phyloP scores from a whole-genome alignment of 164 flowering plant species.

The Taxillus chinensis region DNA sequence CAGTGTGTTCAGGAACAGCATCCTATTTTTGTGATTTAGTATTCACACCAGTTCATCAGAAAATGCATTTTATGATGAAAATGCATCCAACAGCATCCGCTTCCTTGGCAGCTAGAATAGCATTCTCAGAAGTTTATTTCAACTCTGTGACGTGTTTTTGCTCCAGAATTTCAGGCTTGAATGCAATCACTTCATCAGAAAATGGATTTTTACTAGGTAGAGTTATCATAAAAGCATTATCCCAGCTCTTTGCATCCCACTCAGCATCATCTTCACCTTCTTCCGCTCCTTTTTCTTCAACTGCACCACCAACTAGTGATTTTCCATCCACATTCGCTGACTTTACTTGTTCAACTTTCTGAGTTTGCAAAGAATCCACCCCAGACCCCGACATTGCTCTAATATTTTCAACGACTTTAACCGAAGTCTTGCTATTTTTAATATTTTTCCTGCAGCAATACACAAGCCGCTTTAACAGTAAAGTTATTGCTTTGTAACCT shows the following conservation, averaged over 20 bases:
- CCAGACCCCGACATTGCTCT: constrained; percentile 19
- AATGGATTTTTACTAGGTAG: constrained; percentile 60
- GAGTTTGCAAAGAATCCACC: constrained; percentile 26
- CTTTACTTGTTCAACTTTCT: constrained; percentile 38
- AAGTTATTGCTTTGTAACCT: too few relatives aligned
- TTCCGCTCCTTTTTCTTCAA: constrained; percentile 41
- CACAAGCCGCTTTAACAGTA: constrained; percentile 50
- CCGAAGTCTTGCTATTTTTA: constrained; percentile 42
- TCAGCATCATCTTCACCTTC: constrained; percentile 49
- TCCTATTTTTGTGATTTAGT: constrained; percentile 24
- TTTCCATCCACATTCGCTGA: constrained; percentile 29
- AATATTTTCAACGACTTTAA: constrained; percentile 30
- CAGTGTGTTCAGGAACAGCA: constrained; percentile 28
- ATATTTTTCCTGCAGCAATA: constrained; percentile 69
- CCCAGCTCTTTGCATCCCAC: constrained; percentile 99
- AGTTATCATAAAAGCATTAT: constrained; percentile 53
- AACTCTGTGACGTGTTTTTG: constrained; percentile 43
- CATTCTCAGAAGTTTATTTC: constrained; percentile 15
- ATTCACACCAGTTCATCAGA: constrained; percentile 26
- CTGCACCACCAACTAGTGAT: constrained; percentile 24
- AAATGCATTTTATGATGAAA: constrained; percentile 17
- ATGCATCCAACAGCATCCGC: constrained; percentile 11
- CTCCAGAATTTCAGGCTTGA: constrained; percentile 35
- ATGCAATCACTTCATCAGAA: constrained; percentile 79
- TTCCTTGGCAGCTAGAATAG: constrained; percentile 20